Conservation (phyloP, 179 eudicot species). For the Camellia oleifera region DNA sequence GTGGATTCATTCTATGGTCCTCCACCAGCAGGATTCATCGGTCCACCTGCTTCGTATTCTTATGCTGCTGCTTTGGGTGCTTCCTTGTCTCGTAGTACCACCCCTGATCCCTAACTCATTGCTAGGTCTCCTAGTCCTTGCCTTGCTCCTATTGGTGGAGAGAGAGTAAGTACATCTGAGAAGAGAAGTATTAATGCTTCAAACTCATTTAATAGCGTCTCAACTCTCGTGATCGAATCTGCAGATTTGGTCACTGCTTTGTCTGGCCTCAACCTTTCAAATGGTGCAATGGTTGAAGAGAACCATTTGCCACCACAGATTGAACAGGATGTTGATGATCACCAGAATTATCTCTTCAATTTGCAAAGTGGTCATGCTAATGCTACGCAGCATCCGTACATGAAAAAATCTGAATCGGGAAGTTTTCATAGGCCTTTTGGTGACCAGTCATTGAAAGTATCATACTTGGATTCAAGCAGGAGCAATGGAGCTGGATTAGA, state of each 20-base stretch:
- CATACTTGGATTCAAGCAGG: slow-evolving; percentile 29
- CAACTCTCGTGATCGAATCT: slow-evolving; percentile 48
- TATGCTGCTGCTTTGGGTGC: slow-evolving; percentile 92
- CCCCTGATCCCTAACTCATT: slow-evolving; percentile 88
- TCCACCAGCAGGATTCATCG: not conserved
- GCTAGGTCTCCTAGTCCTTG: slow-evolving; percentile 93
- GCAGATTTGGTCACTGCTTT: slow-evolving; percentile 71
- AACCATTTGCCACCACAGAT: slow-evolving; percentile 40
- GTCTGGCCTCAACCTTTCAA: slow-evolving; percentile 76
- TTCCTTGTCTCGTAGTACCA: slow-evolving; percentile 87
- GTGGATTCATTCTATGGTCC: too few species aligned
- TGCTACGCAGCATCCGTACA: slow-evolving; percentile 41
- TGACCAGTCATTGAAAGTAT: slow-evolving; percentile 25
- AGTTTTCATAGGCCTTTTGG: slow-evolving; percentile 40
- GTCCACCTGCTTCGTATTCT: slow-evolving; percentile 57
- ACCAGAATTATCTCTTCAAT: slow-evolving; percentile 49
- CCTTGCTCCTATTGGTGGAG: slow-evolving; percentile 89
- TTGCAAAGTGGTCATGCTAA: slow-evolving; percentile 50
- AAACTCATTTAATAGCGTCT: slow-evolving; percentile 53
- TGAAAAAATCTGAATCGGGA: slow-evolving; percentile 50
- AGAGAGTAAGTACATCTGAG: slow-evolving; percentile 53
- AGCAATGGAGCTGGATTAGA: slow-evolving; percentile 42
- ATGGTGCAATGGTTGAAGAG: slow-evolving; percentile 51
- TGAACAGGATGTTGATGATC: slow-evolving; percentile 52
- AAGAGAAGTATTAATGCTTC: slow-evolving; percentile 53